Evolutionary conservation across 257 asterid species (phyloP).

Genomic region (Anisodus acutangulus): DNA sequence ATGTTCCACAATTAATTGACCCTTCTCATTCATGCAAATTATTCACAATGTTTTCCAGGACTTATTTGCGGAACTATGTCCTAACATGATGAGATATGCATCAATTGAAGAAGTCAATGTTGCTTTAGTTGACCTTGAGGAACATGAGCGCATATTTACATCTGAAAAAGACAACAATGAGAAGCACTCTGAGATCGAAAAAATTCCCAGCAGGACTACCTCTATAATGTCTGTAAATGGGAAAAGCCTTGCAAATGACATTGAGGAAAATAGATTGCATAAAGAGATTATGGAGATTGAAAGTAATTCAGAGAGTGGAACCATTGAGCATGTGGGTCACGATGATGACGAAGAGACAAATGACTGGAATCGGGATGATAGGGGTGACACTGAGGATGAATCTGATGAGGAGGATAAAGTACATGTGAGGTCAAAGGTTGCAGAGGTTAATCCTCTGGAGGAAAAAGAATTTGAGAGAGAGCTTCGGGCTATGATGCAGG

Average conservation of each 20-base stretch:
- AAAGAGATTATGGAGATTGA: constrained; percentile 74
- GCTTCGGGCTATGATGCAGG: constrained; percentile 97
- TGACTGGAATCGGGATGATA: constrained; percentile 72
- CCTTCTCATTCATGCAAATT: not conserved
- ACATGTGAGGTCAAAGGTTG: constrained; percentile 84
- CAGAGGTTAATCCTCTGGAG: constrained; percentile 86
- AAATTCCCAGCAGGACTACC: constrained; percentile 51
- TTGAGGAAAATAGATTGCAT: constrained; percentile 70
- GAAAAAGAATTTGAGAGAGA: constrained; percentile 91
- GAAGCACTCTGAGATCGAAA: constrained; percentile 60
- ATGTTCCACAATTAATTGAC: constrained; percentile 16
- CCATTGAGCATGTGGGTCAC: constrained; percentile 60
- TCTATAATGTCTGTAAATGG: constrained; percentile 68
- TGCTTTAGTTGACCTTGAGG: constrained; percentile 84
- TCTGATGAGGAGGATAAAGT: constrained; percentile 89
- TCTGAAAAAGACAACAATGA: constrained; percentile 70
- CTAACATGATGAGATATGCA: constrained; percentile 84
- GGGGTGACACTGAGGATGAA: constrained; percentile 76
- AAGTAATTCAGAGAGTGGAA: constrained; percentile 91
- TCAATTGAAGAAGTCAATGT: constrained; percentile 80
- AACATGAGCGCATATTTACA: constrained; percentile 72
- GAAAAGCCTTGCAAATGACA: constrained; percentile 57
- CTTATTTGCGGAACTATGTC: constrained; percentile 88
- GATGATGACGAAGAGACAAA: constrained; percentile 75
- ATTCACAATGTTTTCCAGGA: constrained; percentile 59